Evolutionary conservation across 1,284 basidiomycete genomes (phyloP), one percentile per base, ranked within the genome.

Genomic region (Ceratobasidium sp.): DNA sequence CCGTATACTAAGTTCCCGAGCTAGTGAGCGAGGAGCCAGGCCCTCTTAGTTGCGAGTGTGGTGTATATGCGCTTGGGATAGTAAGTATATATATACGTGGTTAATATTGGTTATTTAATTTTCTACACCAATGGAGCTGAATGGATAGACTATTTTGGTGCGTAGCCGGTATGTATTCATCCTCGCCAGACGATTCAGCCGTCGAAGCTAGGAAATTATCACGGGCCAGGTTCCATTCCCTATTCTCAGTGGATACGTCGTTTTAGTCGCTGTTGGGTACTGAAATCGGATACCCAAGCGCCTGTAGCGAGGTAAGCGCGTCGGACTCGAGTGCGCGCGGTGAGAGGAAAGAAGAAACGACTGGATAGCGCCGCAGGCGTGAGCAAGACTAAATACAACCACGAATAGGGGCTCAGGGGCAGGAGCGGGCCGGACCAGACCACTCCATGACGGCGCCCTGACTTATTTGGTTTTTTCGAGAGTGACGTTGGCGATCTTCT

Each of bases 21-120:
- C 23, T 64, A 12, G 20, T 64, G 28, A n/a, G 28, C 61, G 61
- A 64, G 42, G n/a, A 64, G 23, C 13, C 56, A 23, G 13, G 61
- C 42, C 7, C 12, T 1, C 18, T n/a, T 2, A 64, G 61, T n/a
- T 28, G 33, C 6, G 40, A 64, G 61, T 15, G 23, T 12, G 61
- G 42, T 20, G 61, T 64, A 40, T 64, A 64, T 64, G 61, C 61
- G 4, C 40, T 40, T 64, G 61, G 61, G 42, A 64, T 64, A 39
- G 61, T 64, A 40, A 5, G 61, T 64, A 5, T 40, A 23, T 3
- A 23, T 23, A 58, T 23, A n/a, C n/a, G n/a, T n/a, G n/a, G n/a
- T n/a, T n/a, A n/a, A n/a, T n/a, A n/a, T n/a, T n/a, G n/a, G n/a
- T n/a, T 15, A 9, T 15, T 3, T 58, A 26, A 10, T 58, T 58